Evolutionary conservation across 1,284 basidiomycete species (phyloP), one percentile per base, ranked within the genome.

Genomic region (Moniliophthora roreri): DNA sequence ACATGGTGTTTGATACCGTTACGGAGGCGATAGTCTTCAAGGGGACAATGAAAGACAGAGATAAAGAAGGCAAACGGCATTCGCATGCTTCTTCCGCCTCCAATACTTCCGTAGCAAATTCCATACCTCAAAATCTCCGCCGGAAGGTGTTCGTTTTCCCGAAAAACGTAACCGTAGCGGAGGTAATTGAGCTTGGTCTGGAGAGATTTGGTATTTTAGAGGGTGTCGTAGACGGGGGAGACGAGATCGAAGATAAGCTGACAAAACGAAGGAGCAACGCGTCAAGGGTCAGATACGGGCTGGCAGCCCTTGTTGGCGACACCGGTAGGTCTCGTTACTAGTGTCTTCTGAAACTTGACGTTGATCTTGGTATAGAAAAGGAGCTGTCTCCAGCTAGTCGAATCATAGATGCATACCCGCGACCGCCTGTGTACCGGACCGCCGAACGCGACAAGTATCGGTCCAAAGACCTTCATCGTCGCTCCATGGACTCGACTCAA

Each of bases 141-240:
- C 78, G 78, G 54, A 90, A 92, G 67, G 79, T 94, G 41, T 89
- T 96, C 65, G 81, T 90, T 52, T 87, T 96, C 71, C 93, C 95
- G 4, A 91, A 92, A 67, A 98, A 97, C 63, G 87, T 91, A 24
- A 98, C 93, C 0, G 95, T 98, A 1, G 93, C 95, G 0, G 96
- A 99, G 68, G 94, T 95, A 8, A 93, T 98, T 48, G 96, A 99
- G 67, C 78, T 92, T 40, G 91, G 89, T 10, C 67, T 98, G 57
- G 95, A 98, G 63, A 75, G 93, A 50, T 98, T 98, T 64, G 95
- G 95, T 0, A 95, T 99, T 48, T 73, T 84, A 32, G 96, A 98
- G 39, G 96, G 95, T 16, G 93, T 99, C 1, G 95, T 98, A 0
- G 95, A 98, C 66, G 96, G 96, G 1, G 95, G 95, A 1, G 96